phyloP scores from a whole-genome alignment of 805 yeast genomes.

The Metschnikowia henanensis region DNA sequence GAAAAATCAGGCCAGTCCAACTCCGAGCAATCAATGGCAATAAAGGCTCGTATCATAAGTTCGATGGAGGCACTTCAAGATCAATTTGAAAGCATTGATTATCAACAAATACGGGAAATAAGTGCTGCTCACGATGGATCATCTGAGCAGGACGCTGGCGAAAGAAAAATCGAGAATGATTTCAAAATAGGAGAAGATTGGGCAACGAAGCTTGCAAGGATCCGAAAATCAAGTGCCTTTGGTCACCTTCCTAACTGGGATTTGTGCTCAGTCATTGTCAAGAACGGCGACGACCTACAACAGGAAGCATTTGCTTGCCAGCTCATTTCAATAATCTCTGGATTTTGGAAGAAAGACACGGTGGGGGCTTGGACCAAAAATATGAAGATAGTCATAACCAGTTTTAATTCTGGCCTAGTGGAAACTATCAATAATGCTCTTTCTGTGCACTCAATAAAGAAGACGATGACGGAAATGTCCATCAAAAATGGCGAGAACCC shows the following conservation, averaged over 20 bases:
- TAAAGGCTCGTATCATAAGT: slow-evolving; percentile 22
- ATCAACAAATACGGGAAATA: slow-evolving; percentile 7
- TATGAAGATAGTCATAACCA: slow-evolving; percentile 89
- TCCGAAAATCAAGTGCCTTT: slow-evolving; percentile 72
- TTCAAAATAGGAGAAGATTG: slow-evolving; percentile 93
- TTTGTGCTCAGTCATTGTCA: slow-evolving; percentile 89
- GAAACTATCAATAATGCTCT: slow-evolving; percentile 95
- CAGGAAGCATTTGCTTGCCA: slow-evolving; percentile 99
- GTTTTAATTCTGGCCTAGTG: slow-evolving; percentile 86
- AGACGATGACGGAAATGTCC: slow-evolving; percentile 78
- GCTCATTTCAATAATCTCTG: slow-evolving; percentile 80
- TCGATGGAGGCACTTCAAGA: slow-evolving; percentile 40
- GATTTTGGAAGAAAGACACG: slow-evolving; percentile 71
- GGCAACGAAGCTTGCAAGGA: slow-evolving; percentile 78
- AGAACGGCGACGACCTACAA: slow-evolving; percentile 92
- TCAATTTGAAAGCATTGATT: slow-evolving; percentile 38
- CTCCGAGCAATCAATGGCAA: slow-evolving; percentile 34
- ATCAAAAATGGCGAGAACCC: slow-evolving; percentile 66
- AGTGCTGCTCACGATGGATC: slow-evolving; percentile 1
- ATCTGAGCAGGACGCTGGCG: slow-evolving; percentile 52
- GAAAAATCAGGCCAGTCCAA: slow-evolving; percentile 69
- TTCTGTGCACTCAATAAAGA: slow-evolving; percentile 91
- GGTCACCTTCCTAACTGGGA: slow-evolving; percentile 95
- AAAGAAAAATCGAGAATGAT: slow-evolving; percentile 89
- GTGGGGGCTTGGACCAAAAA: slow-evolving; percentile 88